Base-by-base conservation (phyloP, 306 rosid species). In the Vigna angularis region DNA sequence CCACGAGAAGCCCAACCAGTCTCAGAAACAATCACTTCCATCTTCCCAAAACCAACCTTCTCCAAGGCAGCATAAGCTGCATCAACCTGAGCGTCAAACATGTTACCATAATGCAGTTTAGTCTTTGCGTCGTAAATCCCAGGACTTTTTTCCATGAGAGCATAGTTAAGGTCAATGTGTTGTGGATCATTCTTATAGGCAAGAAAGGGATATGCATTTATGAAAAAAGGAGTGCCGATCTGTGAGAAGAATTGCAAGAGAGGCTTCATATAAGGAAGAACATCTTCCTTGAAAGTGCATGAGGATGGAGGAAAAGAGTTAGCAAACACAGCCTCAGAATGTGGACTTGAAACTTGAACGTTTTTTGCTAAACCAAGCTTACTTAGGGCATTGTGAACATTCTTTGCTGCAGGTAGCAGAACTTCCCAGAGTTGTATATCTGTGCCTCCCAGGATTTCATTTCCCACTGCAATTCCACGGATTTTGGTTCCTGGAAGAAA, bases 1-100 rank as follows among this genome's bases (percentile, higher is more conserved):
- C 99, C 99, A 0, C 9, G 70, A 7, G 99, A 95, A 6, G 94
- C 99, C 98, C 99, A 95, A 5, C 99, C 99, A 1, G 99, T 95
- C 65, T 95, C 97, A 0, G 97, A 91, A 40, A 95, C 97, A 40
- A 95, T 85, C 42, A 93, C 98, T 28, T 90, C 88, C 93, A 74
- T 91, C 74, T 91, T 88, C 0, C 75, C 86, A 74, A 80, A 89
- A 5, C 99, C 98, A 3, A 67, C 91, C 71, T 95, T 91, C 64
- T 93, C 98, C 75, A 95, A 75, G 2, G 98, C 99, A 47, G 88
- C 87, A 79, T 93, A 91, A 30, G 98, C 87, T 4, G 99, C 98
- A 80, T 93, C 98, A 70, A 95, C 66, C 84, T 76, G 85, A 6
- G 99, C 99, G 0, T 91, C 97, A 57, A 95, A 91, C 99, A 92